Percentiles rank a stretch among this genome's conserved stretches.
phyloP scores from a whole-genome alignment of 2,329 filamentous ascomycete species.

The Ambrosiella xylebori region DNA sequence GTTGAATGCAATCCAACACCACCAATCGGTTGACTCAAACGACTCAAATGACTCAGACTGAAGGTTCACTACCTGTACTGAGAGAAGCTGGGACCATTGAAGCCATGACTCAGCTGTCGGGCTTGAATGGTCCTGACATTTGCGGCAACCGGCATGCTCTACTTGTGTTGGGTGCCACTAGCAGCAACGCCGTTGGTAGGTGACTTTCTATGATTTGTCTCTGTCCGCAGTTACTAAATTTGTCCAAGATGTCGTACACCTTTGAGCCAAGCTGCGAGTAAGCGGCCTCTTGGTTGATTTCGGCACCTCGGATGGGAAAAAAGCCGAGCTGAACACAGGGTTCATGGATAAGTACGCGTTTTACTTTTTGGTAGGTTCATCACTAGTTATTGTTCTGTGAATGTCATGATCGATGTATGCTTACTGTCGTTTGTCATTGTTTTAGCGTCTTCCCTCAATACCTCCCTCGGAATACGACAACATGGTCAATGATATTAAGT shows the following conservation, averaged over 20 bases:
- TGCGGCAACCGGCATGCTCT: neutral
- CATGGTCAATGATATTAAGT: constrained; percentile 8
- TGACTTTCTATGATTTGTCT: neutral
- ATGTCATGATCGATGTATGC: neutral
- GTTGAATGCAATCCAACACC: too few species aligned
- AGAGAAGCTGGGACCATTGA: neutral
- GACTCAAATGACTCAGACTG: too few species aligned
- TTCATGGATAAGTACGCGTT: constrained; percentile 9
- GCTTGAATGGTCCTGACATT: neutral
- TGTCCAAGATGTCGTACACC: constrained; percentile 2
- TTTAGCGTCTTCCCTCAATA: constrained; percentile 11
- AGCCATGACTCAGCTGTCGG: neutral
- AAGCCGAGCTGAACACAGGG: constrained; percentile 4
- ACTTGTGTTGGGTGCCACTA: constrained; percentile 4
- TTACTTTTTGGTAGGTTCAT: constrained; percentile 5
- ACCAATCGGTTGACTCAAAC: too few species aligned
- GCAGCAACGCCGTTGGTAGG: constrained; percentile 10
- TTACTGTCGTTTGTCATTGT: neutral
- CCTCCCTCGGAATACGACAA: constrained; percentile 5
- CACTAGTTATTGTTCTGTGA: neutral
- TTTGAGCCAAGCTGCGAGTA: constrained; percentile 7
- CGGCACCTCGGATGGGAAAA: constrained; percentile 6
- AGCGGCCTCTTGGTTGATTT: constrained; percentile 9
- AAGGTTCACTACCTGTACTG: too few species aligned
- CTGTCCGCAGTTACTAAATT: neutral